Percentiles rank a stretch among this genome's conserved stretches.
These are phyloP conservation scores for Podospora bellae-mahoneyi DNA, from an alignment of 495 filamentous ascomycete genomes.

Conservation along the genomic window DNA sequence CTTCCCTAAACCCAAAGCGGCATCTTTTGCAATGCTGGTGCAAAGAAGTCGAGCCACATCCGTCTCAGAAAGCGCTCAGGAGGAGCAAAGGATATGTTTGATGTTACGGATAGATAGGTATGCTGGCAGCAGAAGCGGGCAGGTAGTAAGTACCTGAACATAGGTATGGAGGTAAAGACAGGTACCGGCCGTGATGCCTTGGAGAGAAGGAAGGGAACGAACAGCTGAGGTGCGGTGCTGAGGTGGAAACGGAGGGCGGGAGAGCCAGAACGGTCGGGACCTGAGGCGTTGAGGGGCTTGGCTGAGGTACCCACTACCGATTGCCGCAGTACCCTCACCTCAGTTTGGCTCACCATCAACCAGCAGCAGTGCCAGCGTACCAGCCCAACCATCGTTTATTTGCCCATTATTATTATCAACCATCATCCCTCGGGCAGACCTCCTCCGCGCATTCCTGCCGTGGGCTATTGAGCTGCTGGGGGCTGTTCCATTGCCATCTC, in stretches of 20 bases:
- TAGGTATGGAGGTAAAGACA: too few species aligned
- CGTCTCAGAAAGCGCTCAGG: background rate
- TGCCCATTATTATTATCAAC: background rate
- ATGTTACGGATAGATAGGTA: background rate
- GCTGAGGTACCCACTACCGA: constrained; percentile 22
- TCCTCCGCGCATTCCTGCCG: background rate
- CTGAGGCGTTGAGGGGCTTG: background rate
- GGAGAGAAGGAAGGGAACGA: background rate
- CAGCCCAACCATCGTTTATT: background rate
- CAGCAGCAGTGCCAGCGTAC: background rate
- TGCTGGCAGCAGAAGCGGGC: background rate
- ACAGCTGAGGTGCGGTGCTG: too few species aligned
- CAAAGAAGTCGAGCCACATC: background rate
- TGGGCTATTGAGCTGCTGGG: background rate
- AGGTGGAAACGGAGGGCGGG: constrained; percentile 10
- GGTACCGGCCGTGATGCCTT: background rate
- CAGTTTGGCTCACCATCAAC: background rate
- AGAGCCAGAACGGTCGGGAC: constrained; percentile 14
- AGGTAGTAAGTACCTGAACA: background rate
- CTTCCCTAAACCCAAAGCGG: background rate
- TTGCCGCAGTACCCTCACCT: constrained; percentile 3
- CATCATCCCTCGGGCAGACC: background rate
- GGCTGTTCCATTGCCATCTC: too few species aligned
- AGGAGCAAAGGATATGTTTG: background rate
- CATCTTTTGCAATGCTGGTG: background rate